Evolutionary conservation across 139 green algal species (phyloP), one percentile per base, ranked within the genome.

Genomic region (Monoraphidium neglectum): DNA sequence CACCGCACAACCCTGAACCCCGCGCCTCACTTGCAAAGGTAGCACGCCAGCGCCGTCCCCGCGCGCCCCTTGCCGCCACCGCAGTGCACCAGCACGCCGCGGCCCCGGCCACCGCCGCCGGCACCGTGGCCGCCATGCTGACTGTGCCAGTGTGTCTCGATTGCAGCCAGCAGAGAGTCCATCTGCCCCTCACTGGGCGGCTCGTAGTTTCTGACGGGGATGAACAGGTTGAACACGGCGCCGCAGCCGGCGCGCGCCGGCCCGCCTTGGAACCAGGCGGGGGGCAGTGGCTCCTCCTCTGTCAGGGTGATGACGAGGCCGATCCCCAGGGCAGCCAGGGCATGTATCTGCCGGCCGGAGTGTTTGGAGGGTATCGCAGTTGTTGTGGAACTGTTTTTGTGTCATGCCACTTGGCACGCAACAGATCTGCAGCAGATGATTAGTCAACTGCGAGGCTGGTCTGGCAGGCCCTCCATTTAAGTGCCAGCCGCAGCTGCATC

Each of bases 51-150:
- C 28, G 66, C 81, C 13, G 81, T 86, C 12, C 81, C 81, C 15
- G 81, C 81, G 2, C 81, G 56, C 3, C 81, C 81, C 71, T 86
- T 86, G 57, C 81, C 81, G 24, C 81, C 81, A 2, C 81, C 81
- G 37, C 81, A 86, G 43, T 86, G 81, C 38, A 86, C 76, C 33
- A 86, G 70, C 35, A 73, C 80, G 2, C 54, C 79, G n/a, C n/a
- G n/a, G n/a, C n/a, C n/a, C n/a, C n/a, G n/a, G n/a, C n/a, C n/a
- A n/a, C 32, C 21, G 18, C 10, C 36, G n/a, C 49, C 70, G 32
- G 49, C 21, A 51, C 40, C 18, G 21, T 28, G 51, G 21, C 18
- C 51, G 21, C 51, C 51, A 60, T 60, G 51, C 18, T 21, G 21
- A 60, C 51, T n/a, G 0, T 23, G 8, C 15, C 68, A 62, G 24